Conservation (phyloP, 2,329 filamentous ascomycete genomes). For the Aspergillus niger region DNA sequence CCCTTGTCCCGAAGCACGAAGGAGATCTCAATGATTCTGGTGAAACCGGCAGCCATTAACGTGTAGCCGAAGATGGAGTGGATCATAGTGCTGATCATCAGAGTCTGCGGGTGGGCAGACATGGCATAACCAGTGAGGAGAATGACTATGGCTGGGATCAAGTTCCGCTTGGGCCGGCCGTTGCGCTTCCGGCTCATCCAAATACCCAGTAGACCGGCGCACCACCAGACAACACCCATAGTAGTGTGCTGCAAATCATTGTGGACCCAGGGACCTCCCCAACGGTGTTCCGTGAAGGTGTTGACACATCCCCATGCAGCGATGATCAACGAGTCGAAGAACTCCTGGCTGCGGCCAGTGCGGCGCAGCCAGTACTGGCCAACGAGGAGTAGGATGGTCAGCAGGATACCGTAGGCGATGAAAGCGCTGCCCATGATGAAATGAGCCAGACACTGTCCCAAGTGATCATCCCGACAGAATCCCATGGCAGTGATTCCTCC, state of each 20-base stretch:
- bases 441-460: constrained; percentile 90
- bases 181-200: constrained; percentile 87
- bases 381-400: constrained; percentile 82
- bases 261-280: constrained; percentile 83
- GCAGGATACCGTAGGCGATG: constrained; percentile 85
- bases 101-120: constrained; percentile 83
- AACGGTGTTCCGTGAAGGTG: constrained; percentile 95
- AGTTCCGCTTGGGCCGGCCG: constrained; percentile 85
- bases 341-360: constrained; percentile 87
- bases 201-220: constrained; percentile 82
- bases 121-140: constrained; percentile 93
- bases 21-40: constrained; percentile 85
- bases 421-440: constrained; percentile 99
- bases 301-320: constrained; percentile 96
- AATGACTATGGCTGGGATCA: constrained; percentile 89
- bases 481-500: constrained; percentile 89
- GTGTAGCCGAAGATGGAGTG: constrained; percentile 92
- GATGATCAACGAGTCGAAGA: constrained; percentile 91
- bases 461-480: constrained; percentile 88
- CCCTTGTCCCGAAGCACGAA: constrained; percentile 78
- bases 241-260: constrained; percentile 97
- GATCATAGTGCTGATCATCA: constrained; percentile 82
- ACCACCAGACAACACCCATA: constrained; percentile 99
- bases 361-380: constrained; percentile 84
- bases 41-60: constrained; percentile 82